Evolutionary conservation across 306 rosid species (phyloP), one percentile per base, ranked within the genome.

Genomic region (Dryas drummondii): DNA sequence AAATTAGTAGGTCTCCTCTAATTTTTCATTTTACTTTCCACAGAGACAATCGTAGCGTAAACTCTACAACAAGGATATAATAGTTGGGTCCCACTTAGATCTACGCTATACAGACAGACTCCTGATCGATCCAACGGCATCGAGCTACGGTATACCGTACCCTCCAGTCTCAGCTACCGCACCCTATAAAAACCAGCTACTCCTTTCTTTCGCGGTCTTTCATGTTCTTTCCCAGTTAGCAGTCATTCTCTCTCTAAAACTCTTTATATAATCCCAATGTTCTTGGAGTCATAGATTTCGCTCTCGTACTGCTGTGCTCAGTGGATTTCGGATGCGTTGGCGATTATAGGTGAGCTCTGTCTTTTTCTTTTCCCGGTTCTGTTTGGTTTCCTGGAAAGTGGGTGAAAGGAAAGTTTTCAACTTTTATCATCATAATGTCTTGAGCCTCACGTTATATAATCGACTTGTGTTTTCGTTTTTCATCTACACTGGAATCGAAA

Each of bases 151-250:
- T 3, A 6, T 0, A 7, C 17, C 3, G 1, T 3, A 14, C 4
- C 3, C 51, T 42, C 8, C 49, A 0, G 17, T 27, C 2, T 1
- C 16, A 1, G 7, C 10, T 0, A 11, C 4, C 10, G 40, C 75
- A 51, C 47, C 6, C 0, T 80, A 80, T 52, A 45, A 26, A 51
- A n/a, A 26, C 7, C 61, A 2, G 41, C 44, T 4, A 1, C 65
- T 40, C 66, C 27, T 70, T 6, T 19, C 46, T 32, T 70, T 17
- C 79, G 71, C 68, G 83, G 83, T 75, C 54, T 80, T 74, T 9
- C 42, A 12, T 55, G 15, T 3, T 17, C 58, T 55, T 37, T 45
- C 67, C 13, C 32, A 40, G 10, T 71, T 15, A 60, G 10, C 22
- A 0, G n/a, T 14, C 4, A 22, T 27, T 80, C 67, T 60, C 76